Evolutionary conservation across 495 filamentous ascomycete genomes (phyloP).

Genomic region (Entonaema liquescens): DNA sequence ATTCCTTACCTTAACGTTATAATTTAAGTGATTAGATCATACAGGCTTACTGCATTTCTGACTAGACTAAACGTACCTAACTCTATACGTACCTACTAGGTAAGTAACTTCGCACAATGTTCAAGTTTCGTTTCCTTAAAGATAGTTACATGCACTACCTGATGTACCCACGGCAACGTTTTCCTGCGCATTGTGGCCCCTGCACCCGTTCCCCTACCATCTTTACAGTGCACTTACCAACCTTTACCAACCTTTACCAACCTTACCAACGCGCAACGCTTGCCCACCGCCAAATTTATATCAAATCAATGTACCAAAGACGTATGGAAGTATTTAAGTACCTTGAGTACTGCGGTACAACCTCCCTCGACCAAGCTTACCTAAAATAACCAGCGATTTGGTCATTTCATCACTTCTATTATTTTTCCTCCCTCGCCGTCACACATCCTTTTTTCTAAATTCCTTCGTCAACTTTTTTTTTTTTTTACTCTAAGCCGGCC

Average conservation of each 20-base stretch:
- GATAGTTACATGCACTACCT: conserved; percentile 5
- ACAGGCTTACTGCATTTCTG: not conserved
- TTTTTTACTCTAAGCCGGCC: not conserved
- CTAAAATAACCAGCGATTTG: conserved; percentile 38
- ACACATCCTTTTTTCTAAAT: conserved; percentile 26
- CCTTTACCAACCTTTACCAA: not conserved
- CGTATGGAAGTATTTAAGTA: not conserved
- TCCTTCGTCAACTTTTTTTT: conserved; percentile 15
- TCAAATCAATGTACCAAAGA: not conserved
- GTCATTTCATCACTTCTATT: conserved; percentile 41
- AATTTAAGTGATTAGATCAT: not conserved
- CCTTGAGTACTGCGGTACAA: conserved; percentile 18
- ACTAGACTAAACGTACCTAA: not conserved
- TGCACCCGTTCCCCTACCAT: conserved; percentile 17
- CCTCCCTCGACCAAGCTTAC: conserved; percentile 32
- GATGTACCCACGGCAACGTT: not conserved
- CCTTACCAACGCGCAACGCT: conserved; percentile 15
- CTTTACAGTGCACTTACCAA: not conserved
- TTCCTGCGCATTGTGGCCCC: conserved; percentile 16
- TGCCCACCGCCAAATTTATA: conserved; percentile 32
- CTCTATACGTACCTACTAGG: not conserved
- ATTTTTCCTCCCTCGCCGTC: conserved; percentile 32
- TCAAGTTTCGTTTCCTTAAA: not conserved
- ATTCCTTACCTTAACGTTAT: not conserved
- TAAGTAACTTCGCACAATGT: not conserved